phyloP scores from a whole-genome alignment of 257 asterid species.

The Nicotiana obtusifolia region DNA sequence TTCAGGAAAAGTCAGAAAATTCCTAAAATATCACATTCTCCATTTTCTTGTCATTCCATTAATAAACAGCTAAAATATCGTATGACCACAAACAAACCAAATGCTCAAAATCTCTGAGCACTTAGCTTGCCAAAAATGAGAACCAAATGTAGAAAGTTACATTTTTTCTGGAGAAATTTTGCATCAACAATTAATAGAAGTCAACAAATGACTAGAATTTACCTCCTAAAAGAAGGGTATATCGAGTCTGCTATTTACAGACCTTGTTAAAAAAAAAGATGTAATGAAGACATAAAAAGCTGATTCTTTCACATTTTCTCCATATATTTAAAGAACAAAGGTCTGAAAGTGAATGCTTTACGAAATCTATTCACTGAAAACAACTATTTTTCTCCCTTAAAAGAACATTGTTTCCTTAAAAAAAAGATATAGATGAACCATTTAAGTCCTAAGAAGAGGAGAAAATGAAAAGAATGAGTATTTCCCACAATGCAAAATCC shows the following conservation, averaged over 20 bases:
- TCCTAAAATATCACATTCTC: slow-evolving; percentile 7
- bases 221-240: neutral
- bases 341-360: neutral
- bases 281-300: neutral
- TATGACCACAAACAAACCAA: neutral
- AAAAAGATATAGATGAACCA: neutral
- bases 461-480: neutral
- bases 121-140: neutral
- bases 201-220: neutral
- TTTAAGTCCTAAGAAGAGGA: neutral
- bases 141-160: neutral
- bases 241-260: neutral
- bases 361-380: neutral
- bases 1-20: neutral
- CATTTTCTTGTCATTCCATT: slow-evolving; percentile 2
- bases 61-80: neutral
- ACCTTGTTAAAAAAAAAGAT: neutral
- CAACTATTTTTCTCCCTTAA: neutral
- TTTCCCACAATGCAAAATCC: neutral
- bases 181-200: neutral
- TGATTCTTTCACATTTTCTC: neutral
- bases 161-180: neutral
- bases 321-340: neutral
- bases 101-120: neutral
- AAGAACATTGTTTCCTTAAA: neutral